Evolutionary conservation across 202 grass and related monocot genomes (phyloP).

Genomic region (Zizania palustris): DNA sequence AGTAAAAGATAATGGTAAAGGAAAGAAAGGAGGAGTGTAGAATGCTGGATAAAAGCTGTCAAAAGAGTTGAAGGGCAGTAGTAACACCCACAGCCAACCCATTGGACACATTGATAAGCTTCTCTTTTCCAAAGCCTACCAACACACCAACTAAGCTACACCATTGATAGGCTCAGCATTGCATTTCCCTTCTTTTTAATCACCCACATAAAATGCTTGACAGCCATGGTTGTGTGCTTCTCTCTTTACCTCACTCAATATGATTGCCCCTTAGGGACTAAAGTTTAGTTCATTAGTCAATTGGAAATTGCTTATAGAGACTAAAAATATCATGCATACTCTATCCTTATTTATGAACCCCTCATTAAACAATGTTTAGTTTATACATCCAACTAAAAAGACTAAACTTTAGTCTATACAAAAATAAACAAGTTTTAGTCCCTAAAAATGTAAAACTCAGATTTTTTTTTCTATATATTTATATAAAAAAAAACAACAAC

Average conservation of each 20-base stretch:
- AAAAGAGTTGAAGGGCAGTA: background rate
- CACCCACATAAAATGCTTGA: background rate
- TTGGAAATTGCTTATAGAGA: too few relatives aligned
- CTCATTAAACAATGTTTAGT: too few relatives aligned
- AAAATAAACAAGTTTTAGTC: too few relatives aligned
- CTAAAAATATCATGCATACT: too few relatives aligned
- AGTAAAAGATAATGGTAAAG: background rate
- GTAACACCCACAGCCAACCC: background rate
- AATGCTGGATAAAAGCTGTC: background rate
- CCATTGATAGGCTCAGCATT: background rate
- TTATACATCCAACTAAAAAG: too few relatives aligned
- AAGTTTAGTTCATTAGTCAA: too few relatives aligned
- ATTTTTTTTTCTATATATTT: too few relatives aligned
- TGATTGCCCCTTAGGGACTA: too few relatives aligned
- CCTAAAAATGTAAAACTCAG: too few relatives aligned
- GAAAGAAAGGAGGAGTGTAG: background rate
- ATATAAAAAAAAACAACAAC: too few relatives aligned
- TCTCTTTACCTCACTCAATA: background rate
- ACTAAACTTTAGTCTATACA: too few relatives aligned
- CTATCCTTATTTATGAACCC: too few relatives aligned
- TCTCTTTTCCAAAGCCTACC: conserved; percentile 1
- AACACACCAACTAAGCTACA: background rate
- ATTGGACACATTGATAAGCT: background rate
- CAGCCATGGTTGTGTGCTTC: background rate
- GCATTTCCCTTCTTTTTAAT: conserved; percentile 6